Percentiles rank a stretch among this genome's conserved stretches.
Conservation (phyloP, 2,329 filamentous ascomycete species). For the Cyclaneusma minus region DNA sequence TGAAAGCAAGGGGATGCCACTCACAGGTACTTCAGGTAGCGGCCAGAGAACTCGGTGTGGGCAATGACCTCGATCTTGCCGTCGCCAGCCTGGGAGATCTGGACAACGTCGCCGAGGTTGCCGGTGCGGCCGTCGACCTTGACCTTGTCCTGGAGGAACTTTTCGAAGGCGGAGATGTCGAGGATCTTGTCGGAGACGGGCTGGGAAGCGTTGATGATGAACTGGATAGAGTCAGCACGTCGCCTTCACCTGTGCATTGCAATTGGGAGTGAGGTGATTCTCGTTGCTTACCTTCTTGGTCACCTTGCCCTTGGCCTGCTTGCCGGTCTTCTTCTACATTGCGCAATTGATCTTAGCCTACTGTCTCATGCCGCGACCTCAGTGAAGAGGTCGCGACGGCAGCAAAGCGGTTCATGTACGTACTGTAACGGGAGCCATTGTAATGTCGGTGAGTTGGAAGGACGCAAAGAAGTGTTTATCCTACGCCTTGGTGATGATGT, state of each 20-base stretch:
- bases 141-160: constrained; percentile 99
- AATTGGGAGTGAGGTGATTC: neutral
- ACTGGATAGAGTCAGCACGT: constrained; percentile 36
- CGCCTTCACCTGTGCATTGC: constrained; percentile 1
- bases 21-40: constrained; percentile 99
- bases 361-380: constrained; percentile 45
- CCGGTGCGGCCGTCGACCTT: constrained; percentile 98
- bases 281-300: constrained; percentile 17
- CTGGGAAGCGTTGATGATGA: constrained; percentile 98
- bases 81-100: constrained; percentile 81
- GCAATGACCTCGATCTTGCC: constrained; percentile 97
- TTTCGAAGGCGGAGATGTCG: constrained; percentile 96
- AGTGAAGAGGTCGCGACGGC: constrained; percentile 40
- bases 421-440: constrained; percentile 86
- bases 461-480: constrained; percentile 59
- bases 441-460: constrained; percentile 26
- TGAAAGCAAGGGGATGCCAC: constrained; percentile 21
- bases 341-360: constrained; percentile 79
- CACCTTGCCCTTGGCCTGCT: constrained; percentile 76
- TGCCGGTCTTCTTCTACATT: constrained; percentile 43
- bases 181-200: constrained; percentile 99
- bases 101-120: constrained; percentile 89
- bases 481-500: constrained; percentile 22
- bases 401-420: constrained; percentile 82
- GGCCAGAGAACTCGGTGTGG: constrained; percentile 94